Percentiles rank a stretch among this genome's conserved stretches.
These are phyloP conservation scores for Lojkania enalia DNA, from an alignment of 2,329 filamentous ascomycete species.

Conservation along the genomic window DNA sequence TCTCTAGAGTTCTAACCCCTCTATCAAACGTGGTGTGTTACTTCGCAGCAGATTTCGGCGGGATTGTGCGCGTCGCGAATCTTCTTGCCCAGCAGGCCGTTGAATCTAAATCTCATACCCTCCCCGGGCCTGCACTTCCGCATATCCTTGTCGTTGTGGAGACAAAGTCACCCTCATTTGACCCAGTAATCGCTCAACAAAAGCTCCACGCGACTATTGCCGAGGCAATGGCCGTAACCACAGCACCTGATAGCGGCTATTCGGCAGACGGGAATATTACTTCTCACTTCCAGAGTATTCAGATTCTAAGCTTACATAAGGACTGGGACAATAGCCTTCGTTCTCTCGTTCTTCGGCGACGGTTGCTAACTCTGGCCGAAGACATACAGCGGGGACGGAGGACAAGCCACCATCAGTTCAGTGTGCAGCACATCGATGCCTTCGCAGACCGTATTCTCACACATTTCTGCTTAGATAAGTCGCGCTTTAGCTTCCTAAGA, in stretches of 20 bases:
- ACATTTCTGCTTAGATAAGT: conserved; percentile 7
- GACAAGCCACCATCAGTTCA: conserved; percentile 11
- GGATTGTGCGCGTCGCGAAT: conserved; percentile 21
- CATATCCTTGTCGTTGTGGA: conserved; percentile 27
- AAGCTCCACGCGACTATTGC: conserved; percentile 15
- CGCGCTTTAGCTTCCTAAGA: conserved; percentile 19
- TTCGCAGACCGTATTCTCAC: conserved; percentile 15
- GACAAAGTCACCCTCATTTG: conserved; percentile 21
- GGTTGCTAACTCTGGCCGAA: conserved; percentile 4
- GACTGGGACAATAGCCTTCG: conserved; percentile 4
- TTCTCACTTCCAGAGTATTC: background rate
- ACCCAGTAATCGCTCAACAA: conserved; percentile 10
- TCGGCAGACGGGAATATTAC: background rate
- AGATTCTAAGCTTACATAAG: background rate
- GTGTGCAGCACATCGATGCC: conserved; percentile 14
- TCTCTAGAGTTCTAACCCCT: conserved; percentile 19
- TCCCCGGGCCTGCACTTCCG: conserved; percentile 19
- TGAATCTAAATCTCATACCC: conserved; percentile 7
- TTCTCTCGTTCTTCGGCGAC: conserved; percentile 9
- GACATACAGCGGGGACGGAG: conserved; percentile 6
- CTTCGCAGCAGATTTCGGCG: conserved; percentile 30
- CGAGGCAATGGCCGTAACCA: conserved; percentile 1
- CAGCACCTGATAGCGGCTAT: background rate
- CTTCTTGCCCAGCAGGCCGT: conserved; percentile 23
- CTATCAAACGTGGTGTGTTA: conserved; percentile 28